Evolutionary conservation across 768 basidiomycete genomes (phyloP).

Genomic region (Zangia roseola): DNA sequence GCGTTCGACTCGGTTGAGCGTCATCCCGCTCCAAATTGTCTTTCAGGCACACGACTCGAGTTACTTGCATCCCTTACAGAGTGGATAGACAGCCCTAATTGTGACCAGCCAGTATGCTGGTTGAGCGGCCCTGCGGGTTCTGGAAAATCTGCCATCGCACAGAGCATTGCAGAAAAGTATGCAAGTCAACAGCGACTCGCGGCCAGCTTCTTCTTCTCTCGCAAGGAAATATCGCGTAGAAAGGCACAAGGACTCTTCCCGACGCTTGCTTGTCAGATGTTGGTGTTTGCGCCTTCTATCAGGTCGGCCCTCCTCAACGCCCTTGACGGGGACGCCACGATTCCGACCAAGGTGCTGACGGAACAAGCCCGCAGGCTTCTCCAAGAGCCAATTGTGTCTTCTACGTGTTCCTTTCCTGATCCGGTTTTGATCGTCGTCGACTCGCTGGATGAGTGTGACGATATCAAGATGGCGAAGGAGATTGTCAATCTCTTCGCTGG

Average conservation of each 20-base stretch:
- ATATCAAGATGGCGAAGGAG: constrained; percentile 19
- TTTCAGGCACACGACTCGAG: constrained; percentile 19
- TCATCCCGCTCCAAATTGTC: constrained; percentile 18
- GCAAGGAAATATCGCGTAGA: constrained; percentile 22
- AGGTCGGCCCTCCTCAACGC: constrained; percentile 14
- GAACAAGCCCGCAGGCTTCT: constrained; percentile 27
- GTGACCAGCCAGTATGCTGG: constrained; percentile 17
- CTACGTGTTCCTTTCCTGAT: constrained; percentile 6
- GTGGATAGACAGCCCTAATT: constrained; percentile 12
- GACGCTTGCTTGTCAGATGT: constrained; percentile 34
- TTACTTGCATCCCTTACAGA: constrained; percentile 13
- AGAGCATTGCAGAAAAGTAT: constrained; percentile 28
- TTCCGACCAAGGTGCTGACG: constrained; percentile 22
- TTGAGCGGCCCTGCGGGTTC: constrained; percentile 23
- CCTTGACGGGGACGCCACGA: constrained; percentile 19
- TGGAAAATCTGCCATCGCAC: constrained; percentile 28
- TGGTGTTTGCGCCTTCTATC: constrained; percentile 15
- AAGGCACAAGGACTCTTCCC: constrained; percentile 25
- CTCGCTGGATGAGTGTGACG: constrained; percentile 26
- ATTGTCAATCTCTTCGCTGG: constrained; percentile 23
- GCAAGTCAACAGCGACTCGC: constrained; percentile 21
- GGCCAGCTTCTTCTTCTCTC: constrained; percentile 37
- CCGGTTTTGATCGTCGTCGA: constrained; percentile 23
- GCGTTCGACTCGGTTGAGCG: constrained; percentile 18
- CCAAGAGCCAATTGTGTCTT: constrained; percentile 16